Base-by-base conservation (phyloP, 2,329 filamentous ascomycete genomes). In the Paramyrothecium roridum region DNA sequence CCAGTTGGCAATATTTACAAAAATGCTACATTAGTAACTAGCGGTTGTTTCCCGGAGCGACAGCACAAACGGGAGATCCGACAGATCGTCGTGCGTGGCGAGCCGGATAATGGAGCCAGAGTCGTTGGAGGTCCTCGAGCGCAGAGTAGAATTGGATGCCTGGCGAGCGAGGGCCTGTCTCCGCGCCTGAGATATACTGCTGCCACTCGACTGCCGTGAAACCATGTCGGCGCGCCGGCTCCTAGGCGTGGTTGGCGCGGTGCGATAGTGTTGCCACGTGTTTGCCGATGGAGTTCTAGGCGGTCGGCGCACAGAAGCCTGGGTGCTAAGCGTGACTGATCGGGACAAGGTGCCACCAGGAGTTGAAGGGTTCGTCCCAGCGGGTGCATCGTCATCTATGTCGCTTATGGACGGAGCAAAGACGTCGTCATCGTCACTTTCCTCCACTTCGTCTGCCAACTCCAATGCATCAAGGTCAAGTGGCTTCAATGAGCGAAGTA, bases 401-500 rank as follows among this genome's bases (percentile, higher is more conserved):
- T 76, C 73, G 60, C 71, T 78, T 26, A 76, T 76, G 3, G 67
- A 65, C 0, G 65, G 61, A 2, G 62, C 56, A 40, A 58, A 62
- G 26, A 57, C 60, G 16, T 61, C 61, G 2, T 64, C 62, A 17
- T 56, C 61, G 34, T 67, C 65, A 30, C 26, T 30, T n/a, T 63
- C 64, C 10, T 67, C 67, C 23, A 71, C 30, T 8, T 3, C 10
- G 16, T 34, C 3, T 19, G 26, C 30, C 46, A 23, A 23, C 17
- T 51, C 67, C 6, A 91, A 67, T 4, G 85, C 68, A 0, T 74
- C 73, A 0, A 81, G 74, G 56, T 88, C 78, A 3, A 91, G 74
- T 0, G 83, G 79, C 26, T 77, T 81, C 89, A 98, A 96, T 19
- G 80, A 82, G 52, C 89, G 84, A 16, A 98, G 76, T 0, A 98